Base-by-base conservation (phyloP, 179 eudicot species). In the Spinacia oleracea region DNA sequence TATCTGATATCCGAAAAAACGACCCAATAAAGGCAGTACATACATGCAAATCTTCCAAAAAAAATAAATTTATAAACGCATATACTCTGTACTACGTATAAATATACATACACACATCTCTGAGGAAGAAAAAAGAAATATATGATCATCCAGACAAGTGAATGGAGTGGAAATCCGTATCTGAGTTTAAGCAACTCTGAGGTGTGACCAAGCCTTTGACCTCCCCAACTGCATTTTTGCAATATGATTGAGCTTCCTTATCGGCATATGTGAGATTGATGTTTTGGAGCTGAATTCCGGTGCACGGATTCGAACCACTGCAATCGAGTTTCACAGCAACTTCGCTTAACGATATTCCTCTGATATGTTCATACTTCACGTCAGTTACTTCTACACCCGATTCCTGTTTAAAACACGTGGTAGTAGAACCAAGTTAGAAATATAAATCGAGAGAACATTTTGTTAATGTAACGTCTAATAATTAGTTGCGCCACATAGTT, bases 251-350 rank as follows among this genome's bases (percentile, higher is more conserved):
- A 2, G 89, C 86, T 2, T 63, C 68, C 50, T 73, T 53, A 64
- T 67, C 46, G 3, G 9, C 18, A 62, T 82, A 89, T 0, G 67
- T 82, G 43, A 90, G 88, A 9, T 84, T 53, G 2, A 90, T 77
- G n/a, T 88, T 78, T 5, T 87, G 60, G 31, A 90, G 48, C 46
- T 42, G 80, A 42, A 90, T 76, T 60, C 81, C 81, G 0, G 70
- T 85, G 68, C 93, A 88, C n/a, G 90, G 90, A 68, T 77, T 35
- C 15, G 71, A 42, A 14, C 80, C 56, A 51, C 89, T 90, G n/a
- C 91, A 88, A 14, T 84, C 88, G 2, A 90, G 84, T 29, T 78
- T 84, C 10, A 90, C 78, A 0, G 90, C 91, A 0, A 88, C 78
- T 72, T 77, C 63, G 12, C 88, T 75, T 34, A 86, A 83, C 51